A percentile compares a stretch with the other conserved stretches of the same genome.
Conservation (phyloP, 495 filamentous ascomycete species). For the Penicillium maclennaniae region DNA sequence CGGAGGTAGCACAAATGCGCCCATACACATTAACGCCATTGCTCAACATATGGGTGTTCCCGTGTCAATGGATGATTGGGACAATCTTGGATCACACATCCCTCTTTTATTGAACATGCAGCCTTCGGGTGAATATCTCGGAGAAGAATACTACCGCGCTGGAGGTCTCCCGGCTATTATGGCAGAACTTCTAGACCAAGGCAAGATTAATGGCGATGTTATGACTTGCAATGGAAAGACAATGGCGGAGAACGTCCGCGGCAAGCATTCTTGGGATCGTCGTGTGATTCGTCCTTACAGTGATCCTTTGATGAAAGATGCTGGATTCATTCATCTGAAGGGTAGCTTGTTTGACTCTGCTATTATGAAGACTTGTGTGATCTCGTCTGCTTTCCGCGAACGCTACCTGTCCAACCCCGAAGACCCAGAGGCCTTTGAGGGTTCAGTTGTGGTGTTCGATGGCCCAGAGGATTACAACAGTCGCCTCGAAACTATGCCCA, state of each 20-base stretch:
- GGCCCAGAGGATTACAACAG: conserved; percentile 51
- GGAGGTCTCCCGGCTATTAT: conserved; percentile 53
- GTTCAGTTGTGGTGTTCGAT: conserved; percentile 49
- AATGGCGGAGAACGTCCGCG: conserved; percentile 38
- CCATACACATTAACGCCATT: conserved; percentile 53
- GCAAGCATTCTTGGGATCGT: conserved; percentile 43
- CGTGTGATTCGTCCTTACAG: conserved; percentile 42
- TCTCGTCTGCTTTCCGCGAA: conserved; percentile 45
- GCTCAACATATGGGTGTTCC: conserved; percentile 52
- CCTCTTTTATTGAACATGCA: conserved; percentile 54
- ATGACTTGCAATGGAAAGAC: conserved; percentile 45
- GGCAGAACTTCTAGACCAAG: conserved; percentile 48
- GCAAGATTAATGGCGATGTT: conserved; percentile 36
- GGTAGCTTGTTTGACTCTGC: conserved; percentile 52
- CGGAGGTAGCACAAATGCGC: conserved; percentile 55
- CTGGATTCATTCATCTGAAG: conserved; percentile 49
- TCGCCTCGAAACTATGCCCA: conserved; percentile 43
- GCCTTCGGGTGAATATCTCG: conserved; percentile 48
- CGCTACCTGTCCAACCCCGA: conserved; percentile 47
- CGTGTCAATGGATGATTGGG: conserved; percentile 52
- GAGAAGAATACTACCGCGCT: conserved; percentile 52
- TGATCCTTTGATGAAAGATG: conserved; percentile 45
- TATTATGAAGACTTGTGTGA: conserved; percentile 57
- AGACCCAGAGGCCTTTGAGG: conserved; percentile 52
- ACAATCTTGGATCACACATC: conserved; percentile 44